Base-by-base conservation (phyloP, 345 rosid genomes). In the Lepidium aucheri region DNA sequence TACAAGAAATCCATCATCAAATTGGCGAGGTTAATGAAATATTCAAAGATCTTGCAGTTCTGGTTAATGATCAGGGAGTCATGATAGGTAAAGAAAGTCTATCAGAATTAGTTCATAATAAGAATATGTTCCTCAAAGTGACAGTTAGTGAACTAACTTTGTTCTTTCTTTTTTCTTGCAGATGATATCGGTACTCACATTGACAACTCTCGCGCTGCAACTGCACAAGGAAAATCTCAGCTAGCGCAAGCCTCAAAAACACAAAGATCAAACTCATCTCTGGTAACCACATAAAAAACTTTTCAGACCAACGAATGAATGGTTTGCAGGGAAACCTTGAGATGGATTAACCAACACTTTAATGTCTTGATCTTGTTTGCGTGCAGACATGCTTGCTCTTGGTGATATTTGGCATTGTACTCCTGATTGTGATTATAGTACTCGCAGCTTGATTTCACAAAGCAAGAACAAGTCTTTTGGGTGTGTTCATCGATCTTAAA, bases 11-110 rank as follows among this genome's bases (percentile, higher is more conserved):
- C 62, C 95, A 90, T 77, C 80, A 69, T 69, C 97, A 94, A 70
- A 90, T 94, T 74, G 97, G 96, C 12, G 96, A 90, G 80, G 99
- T 90, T 70, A 94, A 94, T 16, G 99, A 90, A 70, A 88, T 94
- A 16, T 86, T 94, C 53, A 94, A 90, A 71, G 97, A 94, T 82
- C 95, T 90, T n/a, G 96, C 96, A 4, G 96, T 90, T 42, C 80
- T 94, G 17, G 96, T 94, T 68, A 95, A 90, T 41, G 96, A 94
- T 60, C 99, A 94, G 76, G 99, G 97, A 80, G 56, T 88, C 22
- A 83, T 90, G 85, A 88, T 94, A 43, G 96, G 97, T 88, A 67
- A 65, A 61, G 20, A 36, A 53, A 52, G 20, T 11, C 18, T 55
- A 18, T 10, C 0, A 1, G 41, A 22, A 4, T 26, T 24, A 24